Base-by-base conservation (phyloP, 345 rosid species). In the Limnanthes douglasii region DNA sequence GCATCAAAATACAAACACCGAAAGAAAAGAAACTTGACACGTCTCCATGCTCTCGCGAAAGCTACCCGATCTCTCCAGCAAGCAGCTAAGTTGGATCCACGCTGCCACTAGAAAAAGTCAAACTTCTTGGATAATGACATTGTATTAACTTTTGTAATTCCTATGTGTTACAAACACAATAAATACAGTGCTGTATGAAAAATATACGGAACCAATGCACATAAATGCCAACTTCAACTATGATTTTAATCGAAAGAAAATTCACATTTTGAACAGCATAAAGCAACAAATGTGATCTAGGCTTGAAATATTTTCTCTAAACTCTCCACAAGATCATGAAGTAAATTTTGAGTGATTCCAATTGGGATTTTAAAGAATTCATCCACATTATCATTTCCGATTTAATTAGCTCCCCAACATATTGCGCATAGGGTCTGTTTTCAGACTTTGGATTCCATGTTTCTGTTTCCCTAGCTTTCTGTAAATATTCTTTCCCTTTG, bases 381-480 rank as follows among this genome's bases (percentile, higher is more conserved):
- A 1, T 70, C 61, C 18, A 71, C 76, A 0, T 59, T 66, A 22
- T 79, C 92, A 40, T 72, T 70, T 1, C 68, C 15, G 63, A 37
- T 61, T 48, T 70, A 71, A 68, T 72, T 19, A 83, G 37, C 49
- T 79, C 94, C 33, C 56, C 74, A 11, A 64, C 76, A 1, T 95
- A 76, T 18, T 68, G 81, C 5, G 92, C 74, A 40, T 83, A 76
- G 0, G 97, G 95, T 57, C 83, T 86, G 15, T 72, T 68, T 65
- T 83, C 83, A 15, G 97, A 76, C 54, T 74, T 83, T 0, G 97
- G 97, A 25, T 76, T 88, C 97, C 95, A 88, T 2, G 93, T 83
- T 46, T 88, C 97, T 15, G 78, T 69, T 41, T 83, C 95, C 45
- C 64, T 73, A 4, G 79, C 81, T 59, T 73, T 63, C 3, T 6